Conservation (phyloP, 306 rosid species). For the Fragaria vesca region DNA sequence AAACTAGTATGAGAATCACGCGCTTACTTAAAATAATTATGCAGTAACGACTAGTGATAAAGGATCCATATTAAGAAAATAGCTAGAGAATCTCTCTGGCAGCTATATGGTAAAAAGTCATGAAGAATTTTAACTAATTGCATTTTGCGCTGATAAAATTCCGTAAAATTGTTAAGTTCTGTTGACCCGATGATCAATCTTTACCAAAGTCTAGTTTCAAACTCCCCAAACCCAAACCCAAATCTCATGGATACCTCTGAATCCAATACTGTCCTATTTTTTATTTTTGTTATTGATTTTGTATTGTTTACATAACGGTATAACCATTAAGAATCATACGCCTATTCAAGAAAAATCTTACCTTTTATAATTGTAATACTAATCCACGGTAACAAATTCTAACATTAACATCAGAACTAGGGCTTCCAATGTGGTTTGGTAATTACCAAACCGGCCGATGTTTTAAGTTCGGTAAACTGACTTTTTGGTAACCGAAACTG, state of each 20-base stretch:
- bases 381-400: neutral
- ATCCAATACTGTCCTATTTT: too few relatives aligned
- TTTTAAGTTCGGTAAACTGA: neutral
- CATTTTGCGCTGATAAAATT: neutral
- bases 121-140: neutral
- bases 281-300: neutral
- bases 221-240: neutral
- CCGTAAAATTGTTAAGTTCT: neutral
- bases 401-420: neutral
- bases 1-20: slow-evolving; percentile 36
- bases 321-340: neutral
- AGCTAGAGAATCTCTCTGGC: neutral
- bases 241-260: neutral
- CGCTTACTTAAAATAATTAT: slow-evolving; percentile 15
- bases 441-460: neutral
- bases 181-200: neutral
- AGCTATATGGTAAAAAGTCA: neutral
- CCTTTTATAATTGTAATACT: neutral
- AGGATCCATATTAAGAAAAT: neutral
- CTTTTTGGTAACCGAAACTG: neutral
- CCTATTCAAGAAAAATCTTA: neutral
- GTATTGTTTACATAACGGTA: neutral
- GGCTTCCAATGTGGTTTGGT: neutral
- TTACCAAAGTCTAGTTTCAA: neutral
- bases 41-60: slow-evolving; percentile 8